Evolutionary conservation across 345 rosid genomes (phyloP).

Genomic region (Trapa bicornis): DNA sequence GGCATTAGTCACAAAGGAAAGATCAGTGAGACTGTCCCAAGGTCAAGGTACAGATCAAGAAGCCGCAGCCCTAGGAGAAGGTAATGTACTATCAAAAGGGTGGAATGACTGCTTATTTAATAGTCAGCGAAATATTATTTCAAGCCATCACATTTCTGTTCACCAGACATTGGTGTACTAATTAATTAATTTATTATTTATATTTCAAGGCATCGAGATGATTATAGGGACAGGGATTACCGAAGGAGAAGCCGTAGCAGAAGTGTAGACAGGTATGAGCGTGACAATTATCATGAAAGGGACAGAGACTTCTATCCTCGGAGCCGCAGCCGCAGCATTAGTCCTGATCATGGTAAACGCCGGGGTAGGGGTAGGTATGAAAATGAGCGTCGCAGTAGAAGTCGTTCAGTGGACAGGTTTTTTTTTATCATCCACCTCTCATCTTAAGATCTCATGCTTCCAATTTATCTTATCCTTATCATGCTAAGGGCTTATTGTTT

Average conservation of each 20-base stretch:
- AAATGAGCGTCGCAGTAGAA: conserved; percentile 28
- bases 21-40: conserved; percentile 20
- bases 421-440: not conserved
- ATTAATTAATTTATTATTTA: not conserved
- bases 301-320: conserved; percentile 25
- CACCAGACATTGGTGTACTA: not conserved
- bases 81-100: conserved; percentile 2
- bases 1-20: conserved; percentile 25
- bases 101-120: not conserved
- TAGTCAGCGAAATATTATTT: not conserved
- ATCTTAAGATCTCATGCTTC: not conserved
- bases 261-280: conserved; percentile 32
- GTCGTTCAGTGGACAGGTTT: conserved; percentile 35
- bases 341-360: conserved; percentile 28
- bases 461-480: not conserved
- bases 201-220: conserved; percentile 27
- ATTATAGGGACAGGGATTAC: conserved; percentile 30
- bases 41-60: conserved; percentile 20
- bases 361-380: conserved; percentile 29
- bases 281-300: conserved; percentile 27
- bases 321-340: conserved; percentile 28
- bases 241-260: conserved; percentile 40
- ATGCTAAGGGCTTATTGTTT: not conserved
- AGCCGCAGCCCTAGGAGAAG: conserved; percentile 30
- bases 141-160: not conserved